Base-by-base conservation (phyloP, 805 yeast genomes). In the Yamadazyma endophytica region DNA sequence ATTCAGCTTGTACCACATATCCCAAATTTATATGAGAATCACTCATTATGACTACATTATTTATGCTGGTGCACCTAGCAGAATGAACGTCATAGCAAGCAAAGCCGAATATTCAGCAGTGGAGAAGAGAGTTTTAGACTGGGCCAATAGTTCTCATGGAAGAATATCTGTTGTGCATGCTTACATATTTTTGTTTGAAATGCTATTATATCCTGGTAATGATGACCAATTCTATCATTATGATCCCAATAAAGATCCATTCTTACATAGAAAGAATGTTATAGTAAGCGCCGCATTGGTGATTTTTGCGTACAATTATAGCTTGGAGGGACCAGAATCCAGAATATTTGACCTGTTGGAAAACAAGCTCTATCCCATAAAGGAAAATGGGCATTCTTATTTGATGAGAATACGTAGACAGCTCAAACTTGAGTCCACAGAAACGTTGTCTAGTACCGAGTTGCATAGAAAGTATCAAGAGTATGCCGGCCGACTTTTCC, bases 161-260 rank as follows among this genome's bases (percentile, higher is more conserved):
- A 65, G 70, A 36, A 55, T 74, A 8, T 63, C 78, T 16, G 73
- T 74, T 6, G 61, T 79, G 23, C 83, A 82, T 48, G 79, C 83
- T 13, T 76, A 76, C 39, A 58, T 77, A 41, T 64, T 78, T 34
- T 46, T 82, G 17, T 75, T 73, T 57, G 86, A 81, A 46, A 73
- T 75, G 73, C 71, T 76, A 39, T 49, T 80, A 26, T 61, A 67
- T 8, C 79, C 76, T n/a, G 69, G 66, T 42, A 77, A 70, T 15
- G 60, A 54, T 24, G 72, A 69, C 24, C 58, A 58, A 9, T 61
- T 61, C 22, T 69, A 64, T 29, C 56, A 57, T 13, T 76, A 75
- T 50, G 64, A 70, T 28, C 71, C 77, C 0, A 73, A 73, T 36
- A 50, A 64, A 3, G 82, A 78, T 45, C 69, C 75, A 4, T 43